These are phyloP conservation scores for Cyanodermella asteris DNA, from an alignment of 2,329 filamentous ascomycete species.

Conservation along the genomic window DNA sequence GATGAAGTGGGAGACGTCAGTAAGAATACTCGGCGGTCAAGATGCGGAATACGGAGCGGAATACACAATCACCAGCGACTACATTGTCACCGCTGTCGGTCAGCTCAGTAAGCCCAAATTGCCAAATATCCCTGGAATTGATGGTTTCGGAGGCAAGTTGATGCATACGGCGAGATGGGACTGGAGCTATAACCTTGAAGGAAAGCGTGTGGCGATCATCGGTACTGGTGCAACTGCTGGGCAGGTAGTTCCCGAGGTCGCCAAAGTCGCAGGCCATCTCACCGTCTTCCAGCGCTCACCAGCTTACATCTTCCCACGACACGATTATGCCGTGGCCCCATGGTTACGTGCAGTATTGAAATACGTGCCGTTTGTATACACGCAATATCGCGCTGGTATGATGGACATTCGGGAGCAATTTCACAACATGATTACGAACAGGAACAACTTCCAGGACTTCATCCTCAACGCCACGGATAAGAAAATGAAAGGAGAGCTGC, in stretches of 20 bases:
- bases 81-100: conserved; percentile 5
- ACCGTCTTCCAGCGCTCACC: conserved; percentile 36
- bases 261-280: conserved; percentile 14
- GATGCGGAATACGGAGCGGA: background rate
- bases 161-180: conserved; percentile 5
- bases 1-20: conserved; percentile 2
- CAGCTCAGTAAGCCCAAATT: conserved; percentile 4
- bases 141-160: conserved; percentile 5
- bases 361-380: no score
- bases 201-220: conserved; percentile 8
- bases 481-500: no score
- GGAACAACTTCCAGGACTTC: no score
- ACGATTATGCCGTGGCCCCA: no score
- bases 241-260: conserved; percentile 7
- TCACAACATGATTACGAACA: no score
- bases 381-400: no score
- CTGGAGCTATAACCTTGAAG: conserved; percentile 2
- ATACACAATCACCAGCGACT: conserved; percentile 1
- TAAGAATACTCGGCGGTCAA: conserved; percentile 2
- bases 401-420: no score
- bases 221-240: conserved; percentile 9
- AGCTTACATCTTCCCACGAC: conserved; percentile 30
- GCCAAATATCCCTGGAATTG: conserved; percentile 4
- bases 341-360: no score
- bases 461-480: no score